phyloP scores from a whole-genome alignment of 2,329 filamentous ascomycete species.

The Claviceps sp. region DNA sequence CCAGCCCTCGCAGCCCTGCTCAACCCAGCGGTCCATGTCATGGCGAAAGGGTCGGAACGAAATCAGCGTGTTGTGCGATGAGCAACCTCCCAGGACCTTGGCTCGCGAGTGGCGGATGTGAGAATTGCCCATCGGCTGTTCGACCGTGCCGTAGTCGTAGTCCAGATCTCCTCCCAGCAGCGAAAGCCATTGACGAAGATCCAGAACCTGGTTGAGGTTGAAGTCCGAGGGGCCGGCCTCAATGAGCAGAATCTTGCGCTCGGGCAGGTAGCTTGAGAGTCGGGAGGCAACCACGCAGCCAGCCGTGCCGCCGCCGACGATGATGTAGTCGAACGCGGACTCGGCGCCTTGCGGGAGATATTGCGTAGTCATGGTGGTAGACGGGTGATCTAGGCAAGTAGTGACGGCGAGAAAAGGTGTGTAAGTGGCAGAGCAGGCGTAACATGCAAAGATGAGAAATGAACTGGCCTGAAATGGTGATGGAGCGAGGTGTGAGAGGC shows the following conservation, averaged over 20 bases:
- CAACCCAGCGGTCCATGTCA: conserved; percentile 74
- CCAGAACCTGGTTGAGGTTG: conserved; percentile 73
- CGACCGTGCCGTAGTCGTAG: conserved; percentile 80
- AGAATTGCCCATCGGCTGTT: conserved; percentile 86
- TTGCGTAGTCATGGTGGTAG: conserved; percentile 49
- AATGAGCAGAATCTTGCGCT: conserved; percentile 69
- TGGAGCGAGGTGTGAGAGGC: no score
- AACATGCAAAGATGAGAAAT: no score
- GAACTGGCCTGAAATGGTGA: no score
- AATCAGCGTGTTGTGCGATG: conserved; percentile 87
- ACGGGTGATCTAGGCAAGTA: neutral
- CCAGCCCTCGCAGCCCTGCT: conserved; percentile 73
- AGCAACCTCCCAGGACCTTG: conserved; percentile 86
- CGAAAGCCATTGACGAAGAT: conserved; percentile 76
- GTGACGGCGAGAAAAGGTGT: neutral
- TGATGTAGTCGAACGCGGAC: conserved; percentile 67
- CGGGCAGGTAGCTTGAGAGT: conserved; percentile 68
- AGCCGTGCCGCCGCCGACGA: conserved; percentile 75
- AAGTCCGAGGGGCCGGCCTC: conserved; percentile 85
- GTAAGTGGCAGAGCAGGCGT: neutral
- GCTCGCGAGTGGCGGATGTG: conserved; percentile 84
- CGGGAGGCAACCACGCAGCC: conserved; percentile 75
- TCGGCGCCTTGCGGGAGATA: conserved; percentile 49
- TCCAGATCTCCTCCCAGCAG: conserved; percentile 78
- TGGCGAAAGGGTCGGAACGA: conserved; percentile 86